Evolutionary conservation across 73 alveolate genomes (phyloP).

Genomic region (Tetrahymena thermophila): DNA sequence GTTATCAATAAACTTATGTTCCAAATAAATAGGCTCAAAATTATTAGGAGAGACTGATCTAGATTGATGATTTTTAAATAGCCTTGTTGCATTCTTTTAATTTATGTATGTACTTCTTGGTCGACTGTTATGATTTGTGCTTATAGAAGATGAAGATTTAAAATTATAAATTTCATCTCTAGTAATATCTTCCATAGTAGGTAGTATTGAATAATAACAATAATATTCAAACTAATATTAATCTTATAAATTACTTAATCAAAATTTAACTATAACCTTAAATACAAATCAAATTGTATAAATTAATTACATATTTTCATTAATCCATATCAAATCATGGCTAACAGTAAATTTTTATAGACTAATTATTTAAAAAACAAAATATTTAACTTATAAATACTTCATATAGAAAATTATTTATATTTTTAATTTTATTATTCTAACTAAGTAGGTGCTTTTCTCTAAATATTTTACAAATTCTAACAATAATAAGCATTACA

Average conservation of each 20-base stretch:
- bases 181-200: neutral
- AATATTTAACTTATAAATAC: neutral
- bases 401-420: neutral
- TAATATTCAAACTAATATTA: neutral
- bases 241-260: neutral
- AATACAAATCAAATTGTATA: neutral
- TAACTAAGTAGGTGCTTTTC: too few relatives aligned
- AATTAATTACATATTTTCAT: neutral
- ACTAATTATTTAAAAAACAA: too few relatives aligned
- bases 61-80: neutral
- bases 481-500: too few relatives aligned
- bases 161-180: neutral
- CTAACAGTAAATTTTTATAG: neutral
- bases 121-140: neutral
- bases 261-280: neutral
- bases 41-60: neutral
- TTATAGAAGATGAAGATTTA: neutral
- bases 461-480: too few relatives aligned
- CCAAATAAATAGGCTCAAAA: neutral
- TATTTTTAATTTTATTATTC: neutral
- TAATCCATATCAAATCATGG: neutral
- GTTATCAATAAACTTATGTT: neutral
- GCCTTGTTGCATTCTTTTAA: neutral
- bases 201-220: neutral
- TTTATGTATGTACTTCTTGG: neutral